Percentiles rank a stretch among this genome's conserved stretches.
Conservation (phyloP, 148 eudicot species). For the Spergularia marina region DNA sequence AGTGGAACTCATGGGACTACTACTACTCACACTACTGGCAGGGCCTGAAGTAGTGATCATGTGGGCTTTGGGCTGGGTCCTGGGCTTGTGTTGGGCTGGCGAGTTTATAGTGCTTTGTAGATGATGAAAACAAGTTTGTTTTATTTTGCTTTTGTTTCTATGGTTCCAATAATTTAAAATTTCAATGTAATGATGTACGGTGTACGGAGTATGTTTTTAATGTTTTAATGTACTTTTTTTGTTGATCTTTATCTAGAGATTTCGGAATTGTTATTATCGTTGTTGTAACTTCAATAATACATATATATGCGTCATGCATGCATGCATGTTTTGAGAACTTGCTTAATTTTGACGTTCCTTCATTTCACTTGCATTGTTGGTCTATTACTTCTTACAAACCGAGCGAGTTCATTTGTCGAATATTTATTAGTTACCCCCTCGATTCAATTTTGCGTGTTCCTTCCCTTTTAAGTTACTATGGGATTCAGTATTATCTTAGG, state of each 20-base stretch:
- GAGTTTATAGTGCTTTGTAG: slow-evolving; percentile 1
- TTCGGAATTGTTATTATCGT: not conserved
- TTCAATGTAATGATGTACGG: slow-evolving; percentile 2
- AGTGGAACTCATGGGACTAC: slow-evolving; percentile 25
- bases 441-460: no score
- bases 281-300: not conserved
- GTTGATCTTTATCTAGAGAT: not conserved
- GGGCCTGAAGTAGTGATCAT: slow-evolving; percentile 12
- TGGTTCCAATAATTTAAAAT: slow-evolving; percentile 11
- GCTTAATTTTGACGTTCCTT: no score
- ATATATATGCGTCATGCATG: no score
- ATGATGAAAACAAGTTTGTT: not conserved
- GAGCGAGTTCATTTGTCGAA: no score
- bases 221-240: not conserved
- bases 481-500: no score
- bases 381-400: not conserved
- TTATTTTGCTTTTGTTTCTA: slow-evolving; percentile 3
- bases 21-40: slow-evolving; percentile 5
- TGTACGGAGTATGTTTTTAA: not conserved
- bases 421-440: no score
- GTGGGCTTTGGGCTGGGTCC: not conserved
- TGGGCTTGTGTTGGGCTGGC: not conserved
- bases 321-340: no score
- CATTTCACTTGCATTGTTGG: not conserved
- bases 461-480: no score